phyloP scores from a whole-genome alignment of 371 early-diverging fungal species.

The Mortierella sp. region DNA sequence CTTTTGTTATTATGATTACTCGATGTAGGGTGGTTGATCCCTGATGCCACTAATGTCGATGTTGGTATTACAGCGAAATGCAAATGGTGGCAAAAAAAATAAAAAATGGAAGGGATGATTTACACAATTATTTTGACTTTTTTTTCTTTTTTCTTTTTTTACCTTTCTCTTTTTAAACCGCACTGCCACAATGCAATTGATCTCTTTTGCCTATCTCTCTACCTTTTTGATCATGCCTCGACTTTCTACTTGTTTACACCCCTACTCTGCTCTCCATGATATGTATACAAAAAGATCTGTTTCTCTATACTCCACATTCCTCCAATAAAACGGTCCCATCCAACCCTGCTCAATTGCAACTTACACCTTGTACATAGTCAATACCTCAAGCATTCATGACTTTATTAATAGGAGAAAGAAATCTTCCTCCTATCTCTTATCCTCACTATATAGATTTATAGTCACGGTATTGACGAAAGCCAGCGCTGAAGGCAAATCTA shows the following conservation, averaged over 20 bases:
- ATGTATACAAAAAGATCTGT: too few species aligned
- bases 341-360: neutral
- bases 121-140: neutral
- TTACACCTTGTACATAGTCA: neutral
- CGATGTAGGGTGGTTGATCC: neutral
- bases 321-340: neutral
- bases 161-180: neutral
- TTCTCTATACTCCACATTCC: neutral
- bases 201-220: neutral
- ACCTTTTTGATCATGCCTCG: neutral
- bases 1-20: neutral
- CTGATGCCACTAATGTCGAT: neutral
- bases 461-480: too few species aligned
- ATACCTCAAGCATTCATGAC: too few species aligned
- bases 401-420: neutral
- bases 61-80: neutral
- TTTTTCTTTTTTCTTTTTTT: neutral
- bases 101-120: neutral
- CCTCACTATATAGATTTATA: too few species aligned
- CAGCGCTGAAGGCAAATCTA: too few species aligned
- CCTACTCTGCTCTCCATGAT: neutral
- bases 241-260: constrained; percentile 6
- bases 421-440: too few species aligned
- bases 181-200: constrained; percentile 17
- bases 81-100: neutral